A percentile compares a stretch with the other conserved stretches of the same genome.
phyloP scores from a whole-genome alignment of 768 basidiomycete species.

The Rhodotorula paludigena region DNA sequence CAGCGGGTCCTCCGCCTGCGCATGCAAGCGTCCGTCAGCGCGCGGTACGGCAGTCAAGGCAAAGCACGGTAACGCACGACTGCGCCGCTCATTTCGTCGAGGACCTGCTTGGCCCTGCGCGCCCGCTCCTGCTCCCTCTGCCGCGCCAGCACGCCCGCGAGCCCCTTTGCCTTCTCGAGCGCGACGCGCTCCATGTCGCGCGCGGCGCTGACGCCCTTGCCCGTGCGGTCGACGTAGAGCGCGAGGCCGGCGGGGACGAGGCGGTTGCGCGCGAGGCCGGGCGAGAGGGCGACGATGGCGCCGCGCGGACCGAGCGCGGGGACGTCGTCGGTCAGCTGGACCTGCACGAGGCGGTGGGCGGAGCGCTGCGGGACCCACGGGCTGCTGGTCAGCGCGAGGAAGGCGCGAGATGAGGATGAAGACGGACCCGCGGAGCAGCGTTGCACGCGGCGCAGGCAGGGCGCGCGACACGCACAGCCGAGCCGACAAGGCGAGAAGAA shows the following conservation, averaged over 20 bases:
- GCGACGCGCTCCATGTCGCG: constrained; percentile 7
- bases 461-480: not conserved
- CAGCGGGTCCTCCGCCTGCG: constrained; percentile 14
- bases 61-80: not conserved
- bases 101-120: constrained; percentile 1
- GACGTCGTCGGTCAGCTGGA: constrained; percentile 19
- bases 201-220: constrained; percentile 8
- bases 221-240: constrained; percentile 18
- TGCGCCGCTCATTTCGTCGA: constrained; percentile 2
- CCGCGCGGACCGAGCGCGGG: constrained; percentile 25
- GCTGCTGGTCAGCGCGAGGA: not conserved
- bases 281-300: constrained; percentile 4
- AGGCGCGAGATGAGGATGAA: not conserved
- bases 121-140: not conserved
- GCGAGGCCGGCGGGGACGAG: constrained; percentile 14
- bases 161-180: not conserved
- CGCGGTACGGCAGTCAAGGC: not conserved
- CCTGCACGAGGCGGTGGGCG: constrained; percentile 33
- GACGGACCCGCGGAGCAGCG: not conserved
- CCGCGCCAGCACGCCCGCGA: not conserved
- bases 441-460: constrained; percentile 2
- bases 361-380: constrained; percentile 1
- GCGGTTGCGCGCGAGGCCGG: constrained; percentile 25
- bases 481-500: not conserved
- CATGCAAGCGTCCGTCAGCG: not conserved